Evolutionary conservation across 768 basidiomycete species (phyloP), one percentile per base, ranked within the genome.

Genomic region (Gautieria morchelliformis): DNA sequence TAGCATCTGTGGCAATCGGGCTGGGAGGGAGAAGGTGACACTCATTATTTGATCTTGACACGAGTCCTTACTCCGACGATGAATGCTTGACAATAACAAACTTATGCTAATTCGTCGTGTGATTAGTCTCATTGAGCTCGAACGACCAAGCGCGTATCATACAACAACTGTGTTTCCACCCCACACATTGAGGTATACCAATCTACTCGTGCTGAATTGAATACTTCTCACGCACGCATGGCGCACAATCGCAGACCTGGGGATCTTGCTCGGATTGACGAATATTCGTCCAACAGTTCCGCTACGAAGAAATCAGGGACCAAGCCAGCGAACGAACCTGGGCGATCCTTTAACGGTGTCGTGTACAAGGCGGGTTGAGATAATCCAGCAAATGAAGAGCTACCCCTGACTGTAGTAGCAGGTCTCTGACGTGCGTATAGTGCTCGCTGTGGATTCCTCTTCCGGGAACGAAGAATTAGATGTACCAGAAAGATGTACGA

Each of bases 11-110:
- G n/a, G 83, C 79, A 52, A 78, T 96, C 17, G 95, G 94, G 3
- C 77, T 97, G 4, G 94, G 93, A 27, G 94, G 93, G 27, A 94
- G 93, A 74, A 93, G 84, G 93, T 95, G 68, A 66, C 68, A 52
- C 27, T n/a, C n/a, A n/a, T n/a, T n/a, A n/a, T n/a, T n/a, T n/a
- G n/a, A n/a, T n/a, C n/a, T n/a, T 9, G 35, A 37, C 9, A 37
- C 35, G 9, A 3, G 10, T 14, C 35, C 14, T 47, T 19, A 44
- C 50, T 53, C 49, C 3, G 17, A 58, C 5, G 22, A 35, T 11
- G 10, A 20, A 9, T 42, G 14, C 30, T 53, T 30, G 5, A 30
- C 41, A 56, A 20, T 35, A 42, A 2, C 37, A 35, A 12, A 37
- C 47, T 19, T 22, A 3, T 20, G 27, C 32, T 39, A 5, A 41